These are phyloP conservation scores for Davidsoniella eucalypti DNA, from an alignment of 2,329 filamentous ascomycete genomes.

Conservation along the genomic window DNA sequence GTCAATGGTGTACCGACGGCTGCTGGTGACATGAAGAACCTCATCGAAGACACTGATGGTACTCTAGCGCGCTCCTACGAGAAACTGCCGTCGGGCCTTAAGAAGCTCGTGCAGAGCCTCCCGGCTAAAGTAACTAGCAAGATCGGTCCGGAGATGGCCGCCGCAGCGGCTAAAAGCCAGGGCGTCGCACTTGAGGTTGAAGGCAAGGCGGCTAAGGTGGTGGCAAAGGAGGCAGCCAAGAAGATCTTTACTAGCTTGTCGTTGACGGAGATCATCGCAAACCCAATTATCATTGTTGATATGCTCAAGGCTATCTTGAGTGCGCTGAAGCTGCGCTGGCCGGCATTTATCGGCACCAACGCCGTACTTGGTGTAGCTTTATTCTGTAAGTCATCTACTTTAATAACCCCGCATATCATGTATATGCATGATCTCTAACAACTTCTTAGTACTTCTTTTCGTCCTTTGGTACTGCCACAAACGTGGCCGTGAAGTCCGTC, in stretches of 20 bases:
- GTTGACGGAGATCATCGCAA: slow-evolving; percentile 64
- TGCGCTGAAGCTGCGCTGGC: slow-evolving; percentile 74
- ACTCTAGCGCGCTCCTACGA: slow-evolving; percentile 43
- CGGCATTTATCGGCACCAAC: slow-evolving; percentile 80
- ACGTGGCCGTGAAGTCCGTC: slow-evolving; percentile 68
- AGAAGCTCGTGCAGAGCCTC: slow-evolving; percentile 72
- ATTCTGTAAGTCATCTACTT: slow-evolving; percentile 46
- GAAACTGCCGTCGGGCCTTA: slow-evolving; percentile 58
- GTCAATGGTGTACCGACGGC: slow-evolving; percentile 87
- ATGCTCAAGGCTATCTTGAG: slow-evolving; percentile 85
- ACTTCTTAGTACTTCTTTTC: slow-evolving; percentile 57
- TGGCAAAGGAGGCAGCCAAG: slow-evolving; percentile 45
- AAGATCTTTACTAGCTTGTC: slow-evolving; percentile 55
- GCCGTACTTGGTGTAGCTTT: slow-evolving; percentile 78
- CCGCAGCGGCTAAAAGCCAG: slow-evolving; percentile 60
- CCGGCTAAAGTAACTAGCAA: slow-evolving; percentile 64
- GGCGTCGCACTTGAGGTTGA: slow-evolving; percentile 36
- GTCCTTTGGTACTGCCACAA: slow-evolving; percentile 98
- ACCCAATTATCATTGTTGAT: slow-evolving; percentile 69
- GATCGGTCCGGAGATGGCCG: slow-evolving; percentile 67
- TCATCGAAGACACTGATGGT: slow-evolving; percentile 45
- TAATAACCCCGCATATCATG: background rate
- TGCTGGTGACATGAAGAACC: slow-evolving; percentile 62
- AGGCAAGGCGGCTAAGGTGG: slow-evolving; percentile 28
- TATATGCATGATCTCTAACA: slow-evolving; percentile 1